Conservation (phyloP, 2,329 filamentous ascomycete species). For the Nemania sp. region DNA sequence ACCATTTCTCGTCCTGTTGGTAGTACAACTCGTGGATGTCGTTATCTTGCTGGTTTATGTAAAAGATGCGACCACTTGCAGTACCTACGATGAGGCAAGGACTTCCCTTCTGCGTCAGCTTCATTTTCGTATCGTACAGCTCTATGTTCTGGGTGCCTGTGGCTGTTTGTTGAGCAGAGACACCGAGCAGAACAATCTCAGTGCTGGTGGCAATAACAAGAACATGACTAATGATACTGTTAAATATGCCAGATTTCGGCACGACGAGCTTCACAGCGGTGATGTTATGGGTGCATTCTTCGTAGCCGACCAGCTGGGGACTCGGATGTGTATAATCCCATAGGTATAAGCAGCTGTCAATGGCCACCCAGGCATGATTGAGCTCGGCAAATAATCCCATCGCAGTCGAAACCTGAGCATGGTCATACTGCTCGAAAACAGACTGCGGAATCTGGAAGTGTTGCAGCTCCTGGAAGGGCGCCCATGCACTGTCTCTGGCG, state of each 20-base stretch:
- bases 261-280: conserved; percentile 89
- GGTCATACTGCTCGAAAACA: conserved; percentile 93
- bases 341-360: conserved; percentile 95
- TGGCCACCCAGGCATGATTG: conserved; percentile 93
- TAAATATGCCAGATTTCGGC: conserved; percentile 88
- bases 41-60: conserved; percentile 81
- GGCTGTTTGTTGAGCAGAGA: conserved; percentile 75
- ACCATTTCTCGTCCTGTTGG: conserved; percentile 98
- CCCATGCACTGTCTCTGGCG: conserved; percentile 75
- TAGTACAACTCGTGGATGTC: conserved; percentile 96
- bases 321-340: conserved; percentile 98
- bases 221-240: conserved; percentile 85
- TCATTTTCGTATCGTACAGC: conserved; percentile 91
- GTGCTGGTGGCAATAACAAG: conserved; percentile 88
- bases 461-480: conserved; percentile 88
- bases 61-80: conserved; percentile 91
- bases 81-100: conserved; percentile 85
- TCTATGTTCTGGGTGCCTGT: conserved; percentile 79
- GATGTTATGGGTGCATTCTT: conserved; percentile 89
- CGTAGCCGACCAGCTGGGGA: conserved; percentile 90
- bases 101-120: conserved; percentile 79
- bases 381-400: conserved; percentile 97
- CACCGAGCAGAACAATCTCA: conserved; percentile 88
- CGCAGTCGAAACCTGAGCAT: conserved; percentile 85
- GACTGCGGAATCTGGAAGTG: conserved; percentile 91